phyloP scores from a whole-genome alignment of 2,329 filamentous ascomycete genomes.

The Fusarium sp. region DNA sequence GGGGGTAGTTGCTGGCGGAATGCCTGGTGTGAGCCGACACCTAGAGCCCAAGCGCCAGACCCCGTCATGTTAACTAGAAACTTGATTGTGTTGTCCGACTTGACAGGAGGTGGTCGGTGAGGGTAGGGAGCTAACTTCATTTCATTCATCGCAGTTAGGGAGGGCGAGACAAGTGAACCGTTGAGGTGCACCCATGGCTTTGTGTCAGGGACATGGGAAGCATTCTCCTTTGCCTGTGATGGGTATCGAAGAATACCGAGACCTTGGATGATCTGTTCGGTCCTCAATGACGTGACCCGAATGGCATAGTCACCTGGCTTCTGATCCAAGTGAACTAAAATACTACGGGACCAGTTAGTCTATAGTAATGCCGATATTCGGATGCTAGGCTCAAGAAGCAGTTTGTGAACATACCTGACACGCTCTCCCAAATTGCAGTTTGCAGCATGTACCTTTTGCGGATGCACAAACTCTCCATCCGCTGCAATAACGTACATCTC shows the following conservation, averaged over 20 bases:
- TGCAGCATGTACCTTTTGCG: neutral
- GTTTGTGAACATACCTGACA: neutral
- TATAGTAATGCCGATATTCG: neutral
- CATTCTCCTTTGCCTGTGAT: neutral
- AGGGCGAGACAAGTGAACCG: neutral
- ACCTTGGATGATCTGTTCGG: neutral
- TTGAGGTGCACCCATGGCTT: neutral
- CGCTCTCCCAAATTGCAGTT: constrained; percentile 2
- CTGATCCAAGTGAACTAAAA: neutral
- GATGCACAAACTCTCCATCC: neutral
- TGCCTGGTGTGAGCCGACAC: neutral
- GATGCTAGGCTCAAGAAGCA: neutral
- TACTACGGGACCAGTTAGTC: neutral
- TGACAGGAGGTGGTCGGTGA: neutral
- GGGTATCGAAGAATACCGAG: neutral
- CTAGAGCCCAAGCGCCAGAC: neutral
- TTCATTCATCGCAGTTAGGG: neutral
- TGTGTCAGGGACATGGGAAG: neutral
- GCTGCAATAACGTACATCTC: neutral
- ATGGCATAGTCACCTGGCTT: constrained; percentile 3
- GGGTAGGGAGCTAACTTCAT: neutral
- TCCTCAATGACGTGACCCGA: neutral
- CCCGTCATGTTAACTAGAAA: neutral
- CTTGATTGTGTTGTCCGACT: neutral
- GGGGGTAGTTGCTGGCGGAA: neutral